Conservation (phyloP, 495 filamentous ascomycete species). For the Hyaloscypha hepaticicola region DNA sequence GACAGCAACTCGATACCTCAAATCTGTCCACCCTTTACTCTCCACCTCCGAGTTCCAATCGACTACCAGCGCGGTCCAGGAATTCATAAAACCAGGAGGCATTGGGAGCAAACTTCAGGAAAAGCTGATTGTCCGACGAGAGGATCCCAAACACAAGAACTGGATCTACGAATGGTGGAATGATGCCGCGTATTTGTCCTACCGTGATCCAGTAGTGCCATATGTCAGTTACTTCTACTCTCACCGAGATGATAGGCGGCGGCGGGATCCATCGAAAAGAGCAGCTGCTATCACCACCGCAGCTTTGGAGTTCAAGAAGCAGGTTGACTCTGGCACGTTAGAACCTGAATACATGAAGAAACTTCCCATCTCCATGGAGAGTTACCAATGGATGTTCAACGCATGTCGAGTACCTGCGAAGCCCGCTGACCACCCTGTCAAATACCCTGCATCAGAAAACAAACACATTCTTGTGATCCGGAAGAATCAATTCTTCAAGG, state of each 20-base stretch:
- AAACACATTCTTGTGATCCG: constrained; percentile 85
- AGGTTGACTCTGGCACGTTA: constrained; percentile 77
- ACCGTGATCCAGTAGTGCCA: constrained; percentile 94
- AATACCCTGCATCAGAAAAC: constrained; percentile 71
- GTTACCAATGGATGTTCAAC: constrained; percentile 99
- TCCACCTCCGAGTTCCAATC: constrained; percentile 67
- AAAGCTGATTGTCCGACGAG: constrained; percentile 75
- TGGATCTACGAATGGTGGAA: constrained; percentile 99
- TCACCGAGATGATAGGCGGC: constrained; percentile 86
- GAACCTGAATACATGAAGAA: constrained; percentile 99
- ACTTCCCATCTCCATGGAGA: constrained; percentile 93
- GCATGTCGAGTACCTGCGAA: constrained; percentile 81
- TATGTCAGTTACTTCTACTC: constrained; percentile 99
- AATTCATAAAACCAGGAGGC: constrained; percentile 79
- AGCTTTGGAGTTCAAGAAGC: constrained; percentile 87
- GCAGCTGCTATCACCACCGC: constrained; percentile 87
- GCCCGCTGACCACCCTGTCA: constrained; percentile 78
- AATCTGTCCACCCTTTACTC: constrained; percentile 83
- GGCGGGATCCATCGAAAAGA: constrained; percentile 85
- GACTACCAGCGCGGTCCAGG: constrained; percentile 79
- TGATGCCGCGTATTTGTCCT: constrained; percentile 81
- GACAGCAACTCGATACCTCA: constrained; percentile 86
- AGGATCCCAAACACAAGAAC: constrained; percentile 83
- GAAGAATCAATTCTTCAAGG: constrained; percentile 96
- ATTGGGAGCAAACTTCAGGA: constrained; percentile 85